Evolutionary conservation across 2,329 filamentous ascomycete genomes (phyloP).

Genomic region (Aspergillus arachidicola): DNA sequence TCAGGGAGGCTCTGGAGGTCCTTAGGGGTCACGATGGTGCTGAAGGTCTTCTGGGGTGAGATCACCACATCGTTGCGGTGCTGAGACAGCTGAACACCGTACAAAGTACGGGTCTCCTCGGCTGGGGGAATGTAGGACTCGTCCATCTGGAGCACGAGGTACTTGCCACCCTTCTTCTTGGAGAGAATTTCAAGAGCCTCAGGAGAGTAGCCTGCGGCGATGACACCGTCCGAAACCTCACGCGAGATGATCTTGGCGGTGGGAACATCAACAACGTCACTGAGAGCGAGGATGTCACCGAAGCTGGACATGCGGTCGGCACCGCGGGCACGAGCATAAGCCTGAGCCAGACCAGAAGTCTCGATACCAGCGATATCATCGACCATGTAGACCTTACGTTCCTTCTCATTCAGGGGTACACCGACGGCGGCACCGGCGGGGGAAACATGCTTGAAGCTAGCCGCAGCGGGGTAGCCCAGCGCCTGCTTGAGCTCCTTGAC

Average conservation of each 20-base stretch:
- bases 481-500: slow-evolving; percentile 95
- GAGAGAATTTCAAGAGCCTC: slow-evolving; percentile 87
- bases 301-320: slow-evolving; percentile 99
- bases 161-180: slow-evolving; percentile 98
- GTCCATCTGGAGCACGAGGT: slow-evolving; percentile 94
- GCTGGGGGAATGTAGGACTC: slow-evolving; percentile 74
- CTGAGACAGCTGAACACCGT: slow-evolving; percentile 85
- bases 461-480: slow-evolving; percentile 83
- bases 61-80: slow-evolving; percentile 91
- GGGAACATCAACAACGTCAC: slow-evolving; percentile 83
- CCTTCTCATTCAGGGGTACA: slow-evolving; percentile 78
- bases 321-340: slow-evolving; percentile 91
- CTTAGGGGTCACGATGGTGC: slow-evolving; percentile 83
- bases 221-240: slow-evolving; percentile 95
- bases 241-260: slow-evolving; percentile 98
- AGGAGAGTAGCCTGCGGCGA: slow-evolving; percentile 82
- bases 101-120: slow-evolving; percentile 83
- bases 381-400: slow-evolving; percentile 98
- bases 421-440: slow-evolving; percentile 95
- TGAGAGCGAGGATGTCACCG: slow-evolving; percentile 92
- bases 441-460: slow-evolving; percentile 99
- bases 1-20: slow-evolving; percentile 72
- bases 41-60: slow-evolving; percentile 78
- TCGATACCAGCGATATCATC: slow-evolving; percentile 91
- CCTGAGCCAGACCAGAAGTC: slow-evolving; percentile 82